Percentiles rank a stretch among this genome's conserved stretches.
phyloP scores from a whole-genome alignment of 1,139 yeast species.

The Debaryomyces nepalensis region DNA sequence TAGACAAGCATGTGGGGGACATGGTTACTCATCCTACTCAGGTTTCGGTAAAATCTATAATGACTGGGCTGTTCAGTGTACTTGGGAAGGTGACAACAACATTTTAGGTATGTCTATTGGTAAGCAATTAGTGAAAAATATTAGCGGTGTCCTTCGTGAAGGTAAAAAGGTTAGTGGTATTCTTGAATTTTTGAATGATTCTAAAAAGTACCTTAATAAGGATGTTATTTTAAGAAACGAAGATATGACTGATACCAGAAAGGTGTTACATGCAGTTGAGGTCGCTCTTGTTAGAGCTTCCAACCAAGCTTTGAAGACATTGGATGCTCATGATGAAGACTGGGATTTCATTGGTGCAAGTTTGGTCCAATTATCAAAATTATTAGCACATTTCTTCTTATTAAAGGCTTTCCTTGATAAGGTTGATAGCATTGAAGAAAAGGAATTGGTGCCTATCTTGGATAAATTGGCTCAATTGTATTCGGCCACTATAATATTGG shows the following conservation, averaged over 20 bases:
- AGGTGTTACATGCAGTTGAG: conserved; percentile 44
- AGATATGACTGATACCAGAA: conserved; percentile 38
- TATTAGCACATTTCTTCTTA: conserved; percentile 48
- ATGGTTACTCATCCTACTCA: conserved; percentile 88
- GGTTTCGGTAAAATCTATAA: conserved; percentile 88
- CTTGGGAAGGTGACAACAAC: conserved; percentile 98
- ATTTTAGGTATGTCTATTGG: conserved; percentile 85
- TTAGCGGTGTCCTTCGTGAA: conserved; percentile 37
- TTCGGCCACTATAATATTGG: conserved; percentile 37
- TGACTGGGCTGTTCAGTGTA: conserved; percentile 96
- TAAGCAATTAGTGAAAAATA: conserved; percentile 67
- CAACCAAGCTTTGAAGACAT: conserved; percentile 35
- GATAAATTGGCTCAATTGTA: conserved; percentile 34
- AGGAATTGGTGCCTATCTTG: conserved; percentile 32
- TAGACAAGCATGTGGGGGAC: conserved; percentile 97
- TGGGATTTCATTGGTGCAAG: conserved; percentile 60
- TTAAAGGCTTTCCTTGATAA: conserved; percentile 37
- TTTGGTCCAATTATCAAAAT: conserved; percentile 61
- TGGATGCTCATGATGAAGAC: conserved; percentile 35
- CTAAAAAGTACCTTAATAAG: conserved; percentile 31
- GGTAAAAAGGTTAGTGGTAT: conserved; percentile 42
- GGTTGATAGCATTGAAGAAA: conserved; percentile 25
- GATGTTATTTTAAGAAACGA: conserved; percentile 31
- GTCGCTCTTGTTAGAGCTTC: conserved; percentile 48
- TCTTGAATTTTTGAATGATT: conserved; percentile 49